Evolutionary conservation across 2,329 filamentous ascomycete species (phyloP), one percentile per base, ranked within the genome.

Genomic region (Bipolaris bicolor): DNA sequence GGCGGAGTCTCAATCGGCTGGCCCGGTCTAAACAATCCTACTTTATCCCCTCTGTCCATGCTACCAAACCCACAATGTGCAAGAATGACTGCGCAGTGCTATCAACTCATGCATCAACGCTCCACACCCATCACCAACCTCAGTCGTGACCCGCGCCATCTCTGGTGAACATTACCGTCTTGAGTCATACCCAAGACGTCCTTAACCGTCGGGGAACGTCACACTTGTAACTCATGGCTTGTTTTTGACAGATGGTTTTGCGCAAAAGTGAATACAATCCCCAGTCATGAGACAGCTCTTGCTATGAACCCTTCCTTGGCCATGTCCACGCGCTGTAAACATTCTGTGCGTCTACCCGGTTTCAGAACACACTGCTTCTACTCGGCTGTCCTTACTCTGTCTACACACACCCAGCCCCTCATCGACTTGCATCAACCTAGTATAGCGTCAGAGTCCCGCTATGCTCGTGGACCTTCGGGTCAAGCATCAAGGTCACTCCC

Each of bases 201-300:
- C 20, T 26, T 13, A 26, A 39, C 24, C 31, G 24, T 26, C 10
- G 34, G 9, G 55, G 24, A 57, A 57, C 55, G 50, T 57, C 51
- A 34, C 40, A 57, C 50, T 49, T 57, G 55, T 44, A 37, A 24
- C 26, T 45, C n/a, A 20, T 54, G 39, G 53, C 31, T 57, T 47
- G 24, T 29, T 13, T 44, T 49, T 54, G 55, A 57, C 51, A 57
- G 45, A 26, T 22, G 33, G 33, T 49, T 43, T 37, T 34, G 16
- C 44, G 40, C 31, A 37, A n/a, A 13, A 22, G 31, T 49, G 29
- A n/a, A 34, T 39, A 37, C 44, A 37, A 49, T 29, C 22, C 20
- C 26, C 11, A 15, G n/a, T 20, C 24, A 34, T 33, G 33, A 34
- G 33, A 29, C 45, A 37, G 18, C 18, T 40, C 50, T n/a, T 15